Conservation (phyloP, 768 basidiomycete species). For the Lyophyllum shimeji region DNA sequence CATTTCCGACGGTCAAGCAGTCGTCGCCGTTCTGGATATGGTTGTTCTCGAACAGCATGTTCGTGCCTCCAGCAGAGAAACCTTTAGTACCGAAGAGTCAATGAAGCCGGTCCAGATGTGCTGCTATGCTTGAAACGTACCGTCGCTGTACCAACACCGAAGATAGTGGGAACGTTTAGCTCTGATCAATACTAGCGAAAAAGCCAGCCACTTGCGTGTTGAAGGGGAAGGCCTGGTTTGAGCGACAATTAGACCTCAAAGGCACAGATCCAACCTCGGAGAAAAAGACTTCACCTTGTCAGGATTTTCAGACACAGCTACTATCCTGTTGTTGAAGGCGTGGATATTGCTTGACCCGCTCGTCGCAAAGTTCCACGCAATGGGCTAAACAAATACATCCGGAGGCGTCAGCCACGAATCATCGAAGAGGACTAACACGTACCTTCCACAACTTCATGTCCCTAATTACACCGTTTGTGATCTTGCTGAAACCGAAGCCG, state of each 20-base stretch:
- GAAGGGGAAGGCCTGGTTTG: slow-evolving; percentile 51
- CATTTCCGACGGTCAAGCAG: slow-evolving; percentile 57
- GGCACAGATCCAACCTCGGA: background rate
- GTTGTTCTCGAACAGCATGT: slow-evolving; percentile 60
- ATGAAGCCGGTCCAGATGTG: background rate
- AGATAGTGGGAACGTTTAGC: too few species aligned
- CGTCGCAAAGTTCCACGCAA: slow-evolving; percentile 60
- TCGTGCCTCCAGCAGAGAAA: slow-evolving; percentile 55
- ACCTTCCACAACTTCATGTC: slow-evolving; percentile 62
- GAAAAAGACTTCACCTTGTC: slow-evolving; percentile 20
- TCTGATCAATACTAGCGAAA: too few species aligned
- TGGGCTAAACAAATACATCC: slow-evolving; percentile 34
- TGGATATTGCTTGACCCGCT: slow-evolving; percentile 49
- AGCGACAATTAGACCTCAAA: background rate
- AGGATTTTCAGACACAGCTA: slow-evolving; percentile 47
- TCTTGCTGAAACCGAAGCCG: slow-evolving; percentile 53
- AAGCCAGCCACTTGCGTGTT: slow-evolving; percentile 46
- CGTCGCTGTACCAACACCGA: slow-evolving; percentile 31
- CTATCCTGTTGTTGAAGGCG: slow-evolving; percentile 53
- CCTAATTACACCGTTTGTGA: slow-evolving; percentile 51
- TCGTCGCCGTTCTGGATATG: slow-evolving; percentile 61
- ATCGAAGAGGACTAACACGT: background rate
- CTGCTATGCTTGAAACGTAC: slow-evolving; percentile 18
- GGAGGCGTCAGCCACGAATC: background rate
- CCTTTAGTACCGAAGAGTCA: slow-evolving; percentile 21